These are phyloP conservation scores for Citrus sinensis DNA, from an alignment of 345 rosid species.

Conservation along the genomic window DVS_A1.0 CM039162.1:1170501-1171000, in stretches of 20 bases:
- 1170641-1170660: constrained; percentile 48
- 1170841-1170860: background rate
- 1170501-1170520: constrained; percentile 53
- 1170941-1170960: too few species aligned
- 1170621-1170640: constrained; percentile 34
- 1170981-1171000: too few species aligned
- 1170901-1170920: too few species aligned
- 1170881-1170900: too few species aligned
- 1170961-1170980: too few species aligned
- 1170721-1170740: constrained; percentile 31
- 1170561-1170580: constrained; percentile 34
- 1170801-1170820: constrained; percentile 35
- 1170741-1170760: constrained; percentile 44
- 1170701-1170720: constrained; percentile 55
- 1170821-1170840: constrained; percentile 77
- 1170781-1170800: constrained; percentile 44
- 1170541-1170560: constrained; percentile 37
- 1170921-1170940: too few species aligned
- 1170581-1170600: constrained; percentile 52
- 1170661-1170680: constrained; percentile 53
- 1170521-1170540: constrained; percentile 53
- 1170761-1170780: constrained; percentile 39
- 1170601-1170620: constrained; percentile 59
- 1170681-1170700: constrained; percentile 26
- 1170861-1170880: background rate